A percentile compares a stretch with the other conserved stretches of the same genome.
phyloP scores from a whole-genome alignment of 225 moss, liverwort and hornwort species.

The Physcomitrium patens region DNA sequence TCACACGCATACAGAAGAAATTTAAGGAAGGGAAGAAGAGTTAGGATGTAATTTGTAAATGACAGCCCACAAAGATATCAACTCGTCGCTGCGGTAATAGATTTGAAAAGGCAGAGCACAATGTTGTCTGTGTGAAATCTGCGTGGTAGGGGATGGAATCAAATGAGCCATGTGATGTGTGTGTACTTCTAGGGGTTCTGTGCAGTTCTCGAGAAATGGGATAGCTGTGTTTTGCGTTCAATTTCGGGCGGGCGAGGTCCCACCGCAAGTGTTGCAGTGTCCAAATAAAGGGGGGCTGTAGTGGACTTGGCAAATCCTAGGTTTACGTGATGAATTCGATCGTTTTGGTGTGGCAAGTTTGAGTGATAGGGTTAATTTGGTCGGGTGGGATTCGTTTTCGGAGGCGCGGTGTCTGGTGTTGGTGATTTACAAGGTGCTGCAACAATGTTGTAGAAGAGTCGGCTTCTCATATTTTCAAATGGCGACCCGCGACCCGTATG shows the following conservation, averaged over 20 bases:
- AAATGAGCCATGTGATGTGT: background rate
- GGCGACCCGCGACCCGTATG: conserved; percentile 62
- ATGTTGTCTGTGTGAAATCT: too few species aligned
- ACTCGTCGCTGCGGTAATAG: too few species aligned
- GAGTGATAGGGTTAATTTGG: background rate
- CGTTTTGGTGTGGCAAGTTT: background rate
- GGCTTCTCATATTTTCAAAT: conserved; percentile 12
- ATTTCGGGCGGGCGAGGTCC: conserved; percentile 17
- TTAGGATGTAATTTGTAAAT: too few species aligned
- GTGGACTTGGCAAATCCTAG: background rate
- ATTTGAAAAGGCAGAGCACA: too few species aligned
- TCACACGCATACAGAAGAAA: too few species aligned
- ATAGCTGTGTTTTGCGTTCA: conserved; percentile 7
- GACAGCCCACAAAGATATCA: too few species aligned
- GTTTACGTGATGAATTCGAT: background rate
- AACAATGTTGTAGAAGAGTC: background rate
- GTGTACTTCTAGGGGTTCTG: background rate
- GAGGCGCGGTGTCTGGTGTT: background rate
- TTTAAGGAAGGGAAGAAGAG: too few species aligned
- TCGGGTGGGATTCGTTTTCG: background rate
- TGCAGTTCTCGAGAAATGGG: background rate
- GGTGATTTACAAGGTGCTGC: too few species aligned
- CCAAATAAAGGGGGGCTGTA: conserved; percentile 3
- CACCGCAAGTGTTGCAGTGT: background rate
- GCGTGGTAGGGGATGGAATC: background rate